These are phyloP conservation scores for Nicotiana sylvestris DNA, from an alignment of 257 asterid genomes.

Conservation along the genomic window DNA sequence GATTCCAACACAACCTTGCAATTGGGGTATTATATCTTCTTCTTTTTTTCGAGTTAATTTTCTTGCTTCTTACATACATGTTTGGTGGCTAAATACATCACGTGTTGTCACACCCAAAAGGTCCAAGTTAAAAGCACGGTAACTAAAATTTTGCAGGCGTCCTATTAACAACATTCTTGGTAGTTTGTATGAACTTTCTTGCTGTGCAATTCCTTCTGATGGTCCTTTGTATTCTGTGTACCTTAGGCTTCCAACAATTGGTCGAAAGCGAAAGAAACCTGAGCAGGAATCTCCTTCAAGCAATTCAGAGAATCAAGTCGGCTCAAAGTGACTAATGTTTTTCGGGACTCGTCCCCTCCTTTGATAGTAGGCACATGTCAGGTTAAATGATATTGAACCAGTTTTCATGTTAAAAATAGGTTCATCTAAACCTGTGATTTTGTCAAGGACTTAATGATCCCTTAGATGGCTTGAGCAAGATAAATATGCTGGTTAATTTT, in stretches of 20 bases:
- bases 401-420: conserved; percentile 7
- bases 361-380: conserved; percentile 2
- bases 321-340: conserved; percentile 4
- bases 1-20: conserved; percentile 55
- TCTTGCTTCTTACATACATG: not conserved
- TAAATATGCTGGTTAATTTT: not conserved
- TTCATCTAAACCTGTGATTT: conserved; percentile 9
- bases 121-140: not conserved
- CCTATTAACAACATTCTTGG: not conserved
- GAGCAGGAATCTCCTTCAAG: conserved; percentile 39
- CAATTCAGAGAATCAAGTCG: conserved; percentile 17
- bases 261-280: conserved; percentile 33
- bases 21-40: conserved; percentile 34
- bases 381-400: not conserved
- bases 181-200: not conserved
- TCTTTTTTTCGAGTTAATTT: not conserved
- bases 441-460: not conserved
- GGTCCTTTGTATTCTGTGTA: not conserved
- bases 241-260: conserved; percentile 47
- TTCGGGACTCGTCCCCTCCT: conserved; percentile 7
- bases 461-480: not conserved
- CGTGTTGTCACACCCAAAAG: not conserved
- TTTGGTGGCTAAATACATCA: not conserved
- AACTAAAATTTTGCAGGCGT: not conserved
- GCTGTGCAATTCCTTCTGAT: not conserved